Conservation (phyloP, 164 flowering plant species). For the Nymphaea colorata region DNA sequence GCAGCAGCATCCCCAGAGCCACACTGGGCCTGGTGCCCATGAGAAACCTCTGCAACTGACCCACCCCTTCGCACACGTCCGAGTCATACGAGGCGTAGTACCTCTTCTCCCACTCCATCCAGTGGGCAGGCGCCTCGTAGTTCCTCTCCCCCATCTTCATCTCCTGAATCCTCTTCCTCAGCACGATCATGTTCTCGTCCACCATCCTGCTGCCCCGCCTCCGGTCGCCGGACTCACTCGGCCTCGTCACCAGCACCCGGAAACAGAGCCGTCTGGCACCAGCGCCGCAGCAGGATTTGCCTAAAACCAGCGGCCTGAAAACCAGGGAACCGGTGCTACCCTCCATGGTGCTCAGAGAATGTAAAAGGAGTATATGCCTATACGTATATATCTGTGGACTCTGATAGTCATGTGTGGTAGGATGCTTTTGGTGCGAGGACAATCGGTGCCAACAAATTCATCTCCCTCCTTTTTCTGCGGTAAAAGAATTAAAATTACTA, state of each 20-base stretch:
- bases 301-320: not conserved
- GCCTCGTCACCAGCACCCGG: not conserved
- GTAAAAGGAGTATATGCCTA: too few species aligned
- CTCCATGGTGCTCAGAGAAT: not conserved
- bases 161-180: conserved; percentile 32
- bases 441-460: too few species aligned
- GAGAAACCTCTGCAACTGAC: conserved; percentile 30
- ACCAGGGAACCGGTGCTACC: not conserved
- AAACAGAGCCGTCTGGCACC: too few species aligned
- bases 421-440: too few species aligned
- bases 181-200: conserved; percentile 27
- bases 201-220: conserved; percentile 17
- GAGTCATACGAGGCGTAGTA: conserved; percentile 23
- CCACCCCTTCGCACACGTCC: conserved; percentile 24
- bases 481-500: too few species aligned
- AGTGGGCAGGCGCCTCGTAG: conserved; percentile 31
- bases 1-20: conserved; percentile 22
- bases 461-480: too few species aligned
- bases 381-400: too few species aligned
- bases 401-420: too few species aligned
- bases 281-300: too few species aligned
- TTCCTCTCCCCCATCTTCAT: conserved; percentile 36
- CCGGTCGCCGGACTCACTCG: conserved; percentile 2
- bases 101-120: conserved; percentile 58
- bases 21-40: conserved; percentile 49